Evolutionary conservation across 1,284 basidiomycete species (phyloP), one percentile per base, ranked within the genome.

Genomic region (Mrakiaceae sp.): DNA sequence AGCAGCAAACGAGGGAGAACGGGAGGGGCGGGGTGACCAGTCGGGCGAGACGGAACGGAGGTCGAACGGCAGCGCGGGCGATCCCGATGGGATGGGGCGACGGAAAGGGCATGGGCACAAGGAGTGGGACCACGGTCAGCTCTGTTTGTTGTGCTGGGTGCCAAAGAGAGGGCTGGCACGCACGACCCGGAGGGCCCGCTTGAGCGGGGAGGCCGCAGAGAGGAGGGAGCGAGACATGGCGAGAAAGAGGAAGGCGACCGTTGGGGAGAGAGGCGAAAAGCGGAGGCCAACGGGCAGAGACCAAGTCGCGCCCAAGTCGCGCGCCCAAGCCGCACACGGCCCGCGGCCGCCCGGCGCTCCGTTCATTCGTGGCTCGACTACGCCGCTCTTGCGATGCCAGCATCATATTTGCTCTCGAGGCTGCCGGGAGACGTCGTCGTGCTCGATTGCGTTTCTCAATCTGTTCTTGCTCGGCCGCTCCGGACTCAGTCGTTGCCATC

Each of bases 121-220:
- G 27, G 54, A 43, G 40, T 27, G 1, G 51, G 16, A 39, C 51
- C 27, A 59, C 12, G 48, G 44, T 50, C 48, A 49, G 58, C 48
- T 39, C 48, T n/a, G 4, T 2, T 44, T 58, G 3, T 49, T 5
- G 48, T 4, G n/a, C 48, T 3, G 48, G n/a, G 42, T 4, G 8
- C 16, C 43, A 43, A 11, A 5, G 27, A 57, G 12, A n/a, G 14
- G 42, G 43, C 10, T 14, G 8, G 42, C 43, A 64, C 62, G 49
- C 14, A 64, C 62, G 43, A 57, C 27, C 48, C 62, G 62, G 49
- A 59, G n/a, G n/a, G 57, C 27, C 16, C 56, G 48, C 47, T n/a
- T 64, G 49, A 53, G 40, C n/a, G 56, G 50, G 16, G 62, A 48
- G 5, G 56, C 5, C 16, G 44, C 39, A 10, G 56, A 57, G 56